Percentiles rank a stretch among this genome's conserved stretches.
Conservation (phyloP, 2,329 filamentous ascomycete genomes). For the Fusarium sacchari region DNA sequence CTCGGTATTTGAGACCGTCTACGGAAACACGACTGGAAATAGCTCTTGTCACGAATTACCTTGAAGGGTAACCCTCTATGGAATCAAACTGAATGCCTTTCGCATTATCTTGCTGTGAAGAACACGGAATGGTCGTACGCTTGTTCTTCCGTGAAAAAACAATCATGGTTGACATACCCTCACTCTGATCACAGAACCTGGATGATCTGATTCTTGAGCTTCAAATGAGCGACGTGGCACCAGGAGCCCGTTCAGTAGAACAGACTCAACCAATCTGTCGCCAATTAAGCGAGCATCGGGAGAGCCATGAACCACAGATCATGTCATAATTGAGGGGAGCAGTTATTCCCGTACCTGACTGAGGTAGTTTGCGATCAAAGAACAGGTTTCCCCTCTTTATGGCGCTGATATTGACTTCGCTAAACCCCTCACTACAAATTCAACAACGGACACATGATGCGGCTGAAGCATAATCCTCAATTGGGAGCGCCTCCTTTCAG, state of each 20-base stretch:
- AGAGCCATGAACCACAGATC: neutral
- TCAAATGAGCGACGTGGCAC: conserved; percentile 5
- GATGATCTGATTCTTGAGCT: conserved; percentile 23
- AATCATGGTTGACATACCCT: neutral
- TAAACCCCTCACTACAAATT: neutral
- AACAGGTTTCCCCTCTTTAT: neutral
- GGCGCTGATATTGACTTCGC: neutral
- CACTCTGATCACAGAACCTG: conserved; percentile 12
- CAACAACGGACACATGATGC: neutral
- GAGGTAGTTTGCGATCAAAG: neutral
- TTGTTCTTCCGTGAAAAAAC: neutral
- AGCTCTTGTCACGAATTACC: neutral
- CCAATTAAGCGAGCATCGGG: neutral
- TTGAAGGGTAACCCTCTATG: neutral
- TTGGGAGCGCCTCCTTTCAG: neutral
- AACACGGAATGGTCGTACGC: neutral
- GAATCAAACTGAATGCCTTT: neutral
- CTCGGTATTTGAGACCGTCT: conserved; percentile 10
- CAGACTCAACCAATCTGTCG: neutral
- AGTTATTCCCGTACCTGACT: neutral
- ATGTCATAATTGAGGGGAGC: neutral
- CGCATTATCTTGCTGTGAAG: neutral
- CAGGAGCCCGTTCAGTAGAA: neutral
- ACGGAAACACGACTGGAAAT: conserved; percentile 24
- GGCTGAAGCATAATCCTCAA: neutral